Conservation (phyloP, 2,329 filamentous ascomycete species). For the Penicillium hordei region DNA sequence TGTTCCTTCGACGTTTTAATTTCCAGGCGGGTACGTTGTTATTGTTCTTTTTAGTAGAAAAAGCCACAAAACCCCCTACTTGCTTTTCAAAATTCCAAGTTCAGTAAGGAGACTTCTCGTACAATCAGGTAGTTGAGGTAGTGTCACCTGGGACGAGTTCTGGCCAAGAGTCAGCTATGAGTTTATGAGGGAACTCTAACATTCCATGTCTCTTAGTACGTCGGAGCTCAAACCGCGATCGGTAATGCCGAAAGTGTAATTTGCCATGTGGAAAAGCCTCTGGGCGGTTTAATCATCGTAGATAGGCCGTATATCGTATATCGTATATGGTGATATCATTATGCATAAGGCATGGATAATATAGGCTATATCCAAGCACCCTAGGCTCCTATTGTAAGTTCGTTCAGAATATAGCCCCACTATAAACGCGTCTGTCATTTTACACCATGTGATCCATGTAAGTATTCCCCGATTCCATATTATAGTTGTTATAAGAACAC, state of each 20-base stretch:
- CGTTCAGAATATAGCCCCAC: not conserved
- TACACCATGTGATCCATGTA: not conserved
- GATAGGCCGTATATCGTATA: not conserved
- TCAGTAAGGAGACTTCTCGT: not conserved
- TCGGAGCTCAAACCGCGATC: not conserved
- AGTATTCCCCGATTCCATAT: not conserved
- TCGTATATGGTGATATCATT: not conserved
- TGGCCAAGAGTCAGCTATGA: not conserved
- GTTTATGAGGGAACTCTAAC: not conserved
- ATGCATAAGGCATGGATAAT: not conserved
- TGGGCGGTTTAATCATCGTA: not conserved
- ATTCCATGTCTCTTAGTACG: not conserved
- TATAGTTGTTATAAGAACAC: not conserved
- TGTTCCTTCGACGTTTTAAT: too few species aligned
- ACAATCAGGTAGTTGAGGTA: not conserved
- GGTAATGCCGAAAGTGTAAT: slow-evolving; percentile 1
- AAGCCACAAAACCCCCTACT: not conserved
- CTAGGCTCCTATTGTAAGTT: not conserved
- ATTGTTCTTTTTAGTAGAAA: too few species aligned
- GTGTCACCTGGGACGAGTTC: not conserved
- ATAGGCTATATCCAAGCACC: not conserved
- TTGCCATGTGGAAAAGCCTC: not conserved
- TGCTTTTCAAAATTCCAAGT: not conserved
- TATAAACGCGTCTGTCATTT: not conserved
- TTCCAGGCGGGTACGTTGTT: too few species aligned